Percentiles rank a stretch among this genome's conserved stretches.
phyloP scores from a whole-genome alignment of 1,284 basidiomycete genomes.

The Microbotryum silenes-acaulis region DNA sequence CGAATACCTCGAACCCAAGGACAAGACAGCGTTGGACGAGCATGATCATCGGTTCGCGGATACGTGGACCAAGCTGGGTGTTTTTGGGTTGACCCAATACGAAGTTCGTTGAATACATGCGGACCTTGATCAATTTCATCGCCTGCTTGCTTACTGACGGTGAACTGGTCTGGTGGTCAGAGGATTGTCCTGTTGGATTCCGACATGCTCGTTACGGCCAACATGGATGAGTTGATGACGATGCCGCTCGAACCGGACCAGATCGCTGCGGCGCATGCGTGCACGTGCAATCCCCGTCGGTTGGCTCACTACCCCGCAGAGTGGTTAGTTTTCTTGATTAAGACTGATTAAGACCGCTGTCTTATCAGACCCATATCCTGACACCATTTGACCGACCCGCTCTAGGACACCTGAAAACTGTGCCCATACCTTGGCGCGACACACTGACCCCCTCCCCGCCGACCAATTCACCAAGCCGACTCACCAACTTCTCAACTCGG shows the following conservation, averaged over 20 bases:
- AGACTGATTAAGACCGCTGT: too few relatives aligned
- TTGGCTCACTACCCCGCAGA: conserved; percentile 76
- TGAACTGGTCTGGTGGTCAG: conserved; percentile 41
- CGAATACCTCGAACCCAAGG: conserved; percentile 53
- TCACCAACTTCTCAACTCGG: conserved; percentile 74
- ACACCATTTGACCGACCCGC: not conserved
- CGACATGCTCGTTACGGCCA: conserved; percentile 78
- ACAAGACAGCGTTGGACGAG: conserved; percentile 47
- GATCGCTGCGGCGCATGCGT: conserved; percentile 80
- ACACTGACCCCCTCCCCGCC: conserved; percentile 43
- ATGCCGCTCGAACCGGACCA: conserved; percentile 50
- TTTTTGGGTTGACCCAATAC: conserved; percentile 65
- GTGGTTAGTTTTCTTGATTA: conserved; percentile 58
- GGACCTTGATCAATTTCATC: conserved; percentile 3
- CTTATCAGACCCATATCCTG: not conserved
- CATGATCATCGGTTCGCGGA: conserved; percentile 58
- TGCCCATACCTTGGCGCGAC: conserved; percentile 53
- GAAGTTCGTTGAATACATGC: conserved; percentile 49
- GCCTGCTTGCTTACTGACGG: not conserved
- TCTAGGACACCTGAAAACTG: conserved; percentile 81
- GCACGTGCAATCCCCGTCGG: conserved; percentile 85
- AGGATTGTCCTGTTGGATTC: conserved; percentile 77
- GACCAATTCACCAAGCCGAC: conserved; percentile 54
- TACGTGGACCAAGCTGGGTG: conserved; percentile 83
- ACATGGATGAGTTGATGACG: conserved; percentile 88